phyloP scores from a whole-genome alignment of 441 rosid species.

The Gossypium davidsonii region DNA sequence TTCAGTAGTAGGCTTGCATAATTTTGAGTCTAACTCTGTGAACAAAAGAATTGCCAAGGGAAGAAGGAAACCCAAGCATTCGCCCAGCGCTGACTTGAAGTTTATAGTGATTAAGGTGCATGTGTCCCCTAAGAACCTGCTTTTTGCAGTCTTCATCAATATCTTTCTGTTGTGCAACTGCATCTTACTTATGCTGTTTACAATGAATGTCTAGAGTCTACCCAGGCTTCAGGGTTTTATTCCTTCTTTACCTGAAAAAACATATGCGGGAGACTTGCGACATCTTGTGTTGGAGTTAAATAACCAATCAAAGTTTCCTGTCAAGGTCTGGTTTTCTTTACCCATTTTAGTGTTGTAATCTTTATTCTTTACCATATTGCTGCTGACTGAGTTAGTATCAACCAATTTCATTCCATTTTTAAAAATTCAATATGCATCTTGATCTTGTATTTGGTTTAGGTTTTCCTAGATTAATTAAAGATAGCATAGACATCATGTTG shows the following conservation, averaged over 20 bases:
- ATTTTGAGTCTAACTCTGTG: constrained; percentile 47
- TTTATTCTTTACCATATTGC: neutral
- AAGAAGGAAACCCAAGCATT: constrained; percentile 48
- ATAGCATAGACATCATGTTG: neutral
- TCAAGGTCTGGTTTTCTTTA: constrained; percentile 52
- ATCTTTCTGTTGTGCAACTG: constrained; percentile 14
- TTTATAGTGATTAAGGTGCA: constrained; percentile 83
- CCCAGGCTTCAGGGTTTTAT: constrained; percentile 90
- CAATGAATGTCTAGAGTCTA: constrained; percentile 44
- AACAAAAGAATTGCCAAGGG: constrained; percentile 46
- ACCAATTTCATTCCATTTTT: neutral
- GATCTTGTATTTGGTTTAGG: neutral
- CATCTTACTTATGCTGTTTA: constrained; percentile 10
- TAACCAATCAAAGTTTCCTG: constrained; percentile 64
- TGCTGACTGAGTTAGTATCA: neutral
- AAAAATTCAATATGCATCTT: neutral
- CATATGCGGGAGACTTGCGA: constrained; percentile 72
- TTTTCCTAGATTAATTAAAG: constrained; percentile 1
- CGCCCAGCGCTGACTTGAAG: constrained; percentile 50
- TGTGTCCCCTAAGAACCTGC: neutral
- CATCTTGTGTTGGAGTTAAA: constrained; percentile 69
- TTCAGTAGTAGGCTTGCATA: constrained; percentile 64
- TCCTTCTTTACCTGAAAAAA: constrained; percentile 52
- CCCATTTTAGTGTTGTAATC: neutral
- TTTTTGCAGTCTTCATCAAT: neutral